A percentile compares a stretch with the other conserved stretches of the same genome.
phyloP scores from a whole-genome alignment of 345 rosid genomes.

The Syzygium oleosum region DNA sequence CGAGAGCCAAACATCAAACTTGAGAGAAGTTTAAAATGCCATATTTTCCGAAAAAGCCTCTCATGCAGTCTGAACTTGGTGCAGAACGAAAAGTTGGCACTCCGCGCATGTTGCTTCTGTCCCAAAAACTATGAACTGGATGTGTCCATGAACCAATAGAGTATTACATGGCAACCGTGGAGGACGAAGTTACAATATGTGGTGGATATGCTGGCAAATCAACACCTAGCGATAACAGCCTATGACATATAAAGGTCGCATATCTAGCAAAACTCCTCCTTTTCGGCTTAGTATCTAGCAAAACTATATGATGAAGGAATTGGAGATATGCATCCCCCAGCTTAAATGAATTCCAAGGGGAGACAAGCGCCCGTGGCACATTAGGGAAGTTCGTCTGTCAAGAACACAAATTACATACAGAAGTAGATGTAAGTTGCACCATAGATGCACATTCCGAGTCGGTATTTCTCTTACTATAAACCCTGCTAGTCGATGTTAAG shows the following conservation, averaged over 20 bases:
- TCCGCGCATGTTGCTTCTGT: neutral
- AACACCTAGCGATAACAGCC: neutral
- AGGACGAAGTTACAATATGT: neutral
- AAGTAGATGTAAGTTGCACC: neutral
- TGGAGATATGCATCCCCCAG: neutral
- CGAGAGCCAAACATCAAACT: neutral
- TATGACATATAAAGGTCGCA: neutral
- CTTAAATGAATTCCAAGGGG: neutral
- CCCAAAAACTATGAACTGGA: neutral
- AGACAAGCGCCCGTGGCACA: neutral
- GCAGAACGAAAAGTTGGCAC: neutral
- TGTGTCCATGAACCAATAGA: neutral
- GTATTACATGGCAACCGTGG: neutral
- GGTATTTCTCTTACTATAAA: neutral
- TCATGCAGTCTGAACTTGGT: fast-evolving
- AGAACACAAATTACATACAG: neutral
- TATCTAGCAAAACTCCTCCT: neutral
- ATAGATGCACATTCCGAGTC: too few relatives aligned
- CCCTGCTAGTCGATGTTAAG: too few relatives aligned
- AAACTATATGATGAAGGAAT: neutral
- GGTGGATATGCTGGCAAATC: neutral
- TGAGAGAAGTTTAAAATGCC: neutral
- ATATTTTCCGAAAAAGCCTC: neutral
- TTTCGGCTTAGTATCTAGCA: neutral
- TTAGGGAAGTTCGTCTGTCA: neutral